Percentiles rank a stretch among this genome's conserved stretches.
These are phyloP conservation scores for Sarocladiaceae sp. DNA, from an alignment of 2,329 filamentous ascomycete species.

Conservation along the genomic window DNA sequence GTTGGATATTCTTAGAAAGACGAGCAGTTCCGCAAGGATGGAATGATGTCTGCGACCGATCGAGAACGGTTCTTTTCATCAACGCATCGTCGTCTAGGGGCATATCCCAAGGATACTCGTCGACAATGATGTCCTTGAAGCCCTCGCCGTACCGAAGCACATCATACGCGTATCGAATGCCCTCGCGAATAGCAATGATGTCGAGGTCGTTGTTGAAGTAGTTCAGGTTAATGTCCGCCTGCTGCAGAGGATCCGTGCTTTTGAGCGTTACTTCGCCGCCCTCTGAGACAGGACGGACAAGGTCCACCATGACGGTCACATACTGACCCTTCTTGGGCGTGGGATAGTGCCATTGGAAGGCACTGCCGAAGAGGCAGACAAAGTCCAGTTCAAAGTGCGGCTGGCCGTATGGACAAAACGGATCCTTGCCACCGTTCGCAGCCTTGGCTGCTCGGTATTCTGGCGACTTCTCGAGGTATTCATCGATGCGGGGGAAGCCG, in stretches of 20 bases:
- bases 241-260: slow-evolving; percentile 51
- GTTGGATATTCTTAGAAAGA: slow-evolving; percentile 44
- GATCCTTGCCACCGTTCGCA: slow-evolving; percentile 41
- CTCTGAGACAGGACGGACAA: slow-evolving; percentile 35
- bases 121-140: slow-evolving; percentile 48
- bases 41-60: slow-evolving; percentile 56
- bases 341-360: slow-evolving; percentile 45
- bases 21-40: slow-evolving; percentile 52
- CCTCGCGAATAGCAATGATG: slow-evolving; percentile 55
- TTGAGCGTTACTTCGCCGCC: slow-evolving; percentile 50
- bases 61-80: slow-evolving; percentile 53
- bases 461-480: slow-evolving; percentile 42
- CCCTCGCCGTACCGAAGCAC: slow-evolving; percentile 53
- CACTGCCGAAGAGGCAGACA: slow-evolving; percentile 49
- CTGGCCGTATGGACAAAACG: slow-evolving; percentile 52
- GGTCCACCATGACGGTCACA: slow-evolving; percentile 51
- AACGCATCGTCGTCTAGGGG: slow-evolving; percentile 49
- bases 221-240: slow-evolving; percentile 57
- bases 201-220: slow-evolving; percentile 53
- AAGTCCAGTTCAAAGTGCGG: slow-evolving; percentile 62
- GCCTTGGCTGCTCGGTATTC: slow-evolving; percentile 40
- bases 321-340: slow-evolving; percentile 39
- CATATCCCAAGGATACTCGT: slow-evolving; percentile 58
- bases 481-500: slow-evolving; percentile 54
- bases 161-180: slow-evolving; percentile 52